phyloP scores from a whole-genome alignment of 768 basidiomycete genomes.

The Hypholoma sublateritium region DNA sequence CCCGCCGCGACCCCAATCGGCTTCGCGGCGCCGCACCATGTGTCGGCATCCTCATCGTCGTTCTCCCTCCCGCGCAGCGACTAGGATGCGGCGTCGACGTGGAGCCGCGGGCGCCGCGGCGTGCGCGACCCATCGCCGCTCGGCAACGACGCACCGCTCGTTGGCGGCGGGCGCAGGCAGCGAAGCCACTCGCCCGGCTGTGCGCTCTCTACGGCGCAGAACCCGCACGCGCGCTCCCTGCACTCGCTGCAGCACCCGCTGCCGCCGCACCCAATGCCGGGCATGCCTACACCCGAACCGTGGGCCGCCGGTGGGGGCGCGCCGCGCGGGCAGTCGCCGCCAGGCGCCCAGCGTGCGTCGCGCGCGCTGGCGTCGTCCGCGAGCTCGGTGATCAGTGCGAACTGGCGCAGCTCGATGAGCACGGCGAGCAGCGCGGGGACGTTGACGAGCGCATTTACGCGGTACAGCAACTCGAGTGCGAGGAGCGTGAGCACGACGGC shows the following conservation, averaged over 20 bases:
- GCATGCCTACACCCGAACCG: slow-evolving; percentile 24
- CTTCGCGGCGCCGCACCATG: background rate
- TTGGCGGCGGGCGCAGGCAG: slow-evolving; percentile 15
- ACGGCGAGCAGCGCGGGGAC: slow-evolving; percentile 69
- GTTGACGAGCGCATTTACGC: slow-evolving; percentile 71
- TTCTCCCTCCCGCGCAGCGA: slow-evolving; percentile 2
- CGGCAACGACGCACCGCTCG: background rate
- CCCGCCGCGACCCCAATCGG: slow-evolving; percentile 19
- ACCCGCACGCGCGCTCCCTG: slow-evolving; percentile 3
- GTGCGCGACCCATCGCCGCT: slow-evolving; percentile 19
- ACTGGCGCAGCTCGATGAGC: slow-evolving; percentile 79
- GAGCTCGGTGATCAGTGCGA: slow-evolving; percentile 62
- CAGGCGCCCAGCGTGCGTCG: slow-evolving; percentile 49
- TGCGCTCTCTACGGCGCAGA: slow-evolving; percentile 21
- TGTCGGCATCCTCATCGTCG: background rate
- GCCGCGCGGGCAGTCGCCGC: background rate
- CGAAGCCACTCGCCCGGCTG: slow-evolving; percentile 27
- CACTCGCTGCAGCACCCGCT: slow-evolving; percentile 5
- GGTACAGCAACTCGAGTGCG: slow-evolving; percentile 74
- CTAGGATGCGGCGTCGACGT: slow-evolving; percentile 41
- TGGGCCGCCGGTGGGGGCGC: slow-evolving; percentile 19
- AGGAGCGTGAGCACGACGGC: slow-evolving; percentile 79
- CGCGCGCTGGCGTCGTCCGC: slow-evolving; percentile 56
- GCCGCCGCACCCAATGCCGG: slow-evolving; percentile 4
- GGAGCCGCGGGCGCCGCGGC: slow-evolving; percentile 48